Evolutionary conservation across 2,329 filamentous ascomycete species (phyloP).

Genomic region (Fusarium luffae): DNA sequence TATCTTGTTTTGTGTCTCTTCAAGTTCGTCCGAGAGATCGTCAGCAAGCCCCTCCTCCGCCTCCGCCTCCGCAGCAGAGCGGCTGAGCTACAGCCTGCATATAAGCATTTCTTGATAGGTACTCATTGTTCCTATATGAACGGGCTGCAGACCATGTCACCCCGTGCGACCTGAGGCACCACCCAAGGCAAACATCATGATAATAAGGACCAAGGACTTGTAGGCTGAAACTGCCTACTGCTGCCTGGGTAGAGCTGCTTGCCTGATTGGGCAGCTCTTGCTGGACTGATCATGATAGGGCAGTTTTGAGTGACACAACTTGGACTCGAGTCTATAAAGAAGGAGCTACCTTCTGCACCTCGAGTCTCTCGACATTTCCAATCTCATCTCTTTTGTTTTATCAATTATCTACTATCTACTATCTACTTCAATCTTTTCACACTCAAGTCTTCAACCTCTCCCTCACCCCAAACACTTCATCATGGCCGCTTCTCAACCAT

Average conservation of each 20-base stretch:
- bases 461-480: background rate
- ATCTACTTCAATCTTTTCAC: background rate
- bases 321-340: conserved; percentile 21
- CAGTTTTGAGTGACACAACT: background rate
- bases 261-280: conserved; percentile 1
- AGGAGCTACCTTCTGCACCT: background rate
- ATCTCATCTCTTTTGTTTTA: background rate
- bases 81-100: conserved; percentile 20
- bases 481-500: conserved; percentile 28
- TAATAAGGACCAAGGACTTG: background rate
- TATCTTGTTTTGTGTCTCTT: background rate
- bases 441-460: no score
- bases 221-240: conserved; percentile 14
- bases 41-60: conserved; percentile 7
- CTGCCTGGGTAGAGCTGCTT: conserved; percentile 29
- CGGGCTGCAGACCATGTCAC: background rate
- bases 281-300: background rate
- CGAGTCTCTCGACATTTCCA: background rate
- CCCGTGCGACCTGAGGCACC: background rate
- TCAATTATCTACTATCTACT: background rate
- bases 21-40: background rate
- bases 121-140: background rate
- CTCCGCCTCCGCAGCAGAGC: background rate
- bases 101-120: background rate
- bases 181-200: conserved; percentile 7